A percentile compares a stretch with the other conserved stretches of the same genome.
Evolutionary conservation across 2,329 filamentous ascomycete genomes (phyloP).

Genomic region (Arachnomyces sp.): DNA sequence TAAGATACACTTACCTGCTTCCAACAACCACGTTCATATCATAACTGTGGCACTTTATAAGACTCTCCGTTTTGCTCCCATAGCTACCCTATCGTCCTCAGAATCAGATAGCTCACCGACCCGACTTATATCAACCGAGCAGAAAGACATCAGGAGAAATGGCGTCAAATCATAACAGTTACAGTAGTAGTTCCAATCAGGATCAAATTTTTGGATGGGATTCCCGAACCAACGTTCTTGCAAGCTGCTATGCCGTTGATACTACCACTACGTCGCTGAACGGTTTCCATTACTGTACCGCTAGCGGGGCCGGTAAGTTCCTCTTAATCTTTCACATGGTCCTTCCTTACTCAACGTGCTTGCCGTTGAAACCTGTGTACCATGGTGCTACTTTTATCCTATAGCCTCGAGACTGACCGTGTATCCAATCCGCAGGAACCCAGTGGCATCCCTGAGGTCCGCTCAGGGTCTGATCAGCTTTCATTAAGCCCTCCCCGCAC

Average conservation of each 20-base stretch:
- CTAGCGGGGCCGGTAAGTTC: constrained; percentile 65
- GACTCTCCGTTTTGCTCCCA: no score
- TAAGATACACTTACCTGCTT: no score
- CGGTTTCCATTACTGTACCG: constrained; percentile 94
- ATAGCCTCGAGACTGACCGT: constrained; percentile 3
- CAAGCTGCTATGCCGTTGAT: constrained; percentile 85
- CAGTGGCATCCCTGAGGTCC: constrained; percentile 95
- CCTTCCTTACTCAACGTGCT: no score
- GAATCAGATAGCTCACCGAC: background rate
- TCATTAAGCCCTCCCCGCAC: constrained; percentile 82
- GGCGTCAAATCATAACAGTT: constrained; percentile 56
- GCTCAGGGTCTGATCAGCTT: constrained; percentile 76
- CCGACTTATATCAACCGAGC: background rate
- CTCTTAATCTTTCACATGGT: background rate
- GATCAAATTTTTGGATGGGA: constrained; percentile 53
- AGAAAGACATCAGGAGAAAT: constrained; percentile 12
- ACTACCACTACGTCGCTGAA: constrained; percentile 59
- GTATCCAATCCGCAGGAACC: constrained; percentile 48
- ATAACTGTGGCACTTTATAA: no score
- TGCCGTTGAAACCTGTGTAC: no score
- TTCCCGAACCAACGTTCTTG: constrained; percentile 65
- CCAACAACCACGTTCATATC: no score
- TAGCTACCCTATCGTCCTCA: no score
- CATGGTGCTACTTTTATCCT: no score
- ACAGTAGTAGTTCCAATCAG: constrained; percentile 58